Evolutionary conservation across 768 basidiomycete species (phyloP).

Genomic region (Basidioascus undulatus): DNA sequence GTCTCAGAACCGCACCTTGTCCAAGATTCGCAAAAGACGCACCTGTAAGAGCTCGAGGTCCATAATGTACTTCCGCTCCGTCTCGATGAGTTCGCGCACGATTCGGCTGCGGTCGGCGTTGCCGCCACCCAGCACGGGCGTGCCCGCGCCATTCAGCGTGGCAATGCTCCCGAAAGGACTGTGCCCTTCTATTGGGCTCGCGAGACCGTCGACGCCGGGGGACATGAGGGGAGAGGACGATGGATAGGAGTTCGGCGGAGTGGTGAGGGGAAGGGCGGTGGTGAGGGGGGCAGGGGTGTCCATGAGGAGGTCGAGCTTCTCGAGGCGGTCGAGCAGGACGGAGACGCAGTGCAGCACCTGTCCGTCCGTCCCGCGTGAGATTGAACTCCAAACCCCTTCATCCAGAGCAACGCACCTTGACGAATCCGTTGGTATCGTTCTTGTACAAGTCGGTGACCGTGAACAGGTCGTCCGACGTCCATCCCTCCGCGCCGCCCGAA

Average conservation of each 20-base stretch:
- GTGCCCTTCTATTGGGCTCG: too few species aligned
- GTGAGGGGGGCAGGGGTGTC: constrained; percentile 21
- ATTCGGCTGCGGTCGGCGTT: too few species aligned
- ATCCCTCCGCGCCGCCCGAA: constrained; percentile 38
- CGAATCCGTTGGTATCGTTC: constrained; percentile 81
- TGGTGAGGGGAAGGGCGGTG: too few species aligned
- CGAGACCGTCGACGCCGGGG: too few species aligned
- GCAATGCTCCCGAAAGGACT: too few species aligned
- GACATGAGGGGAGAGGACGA: too few species aligned
- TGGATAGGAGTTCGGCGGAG: too few species aligned
- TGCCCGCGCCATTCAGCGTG: too few species aligned
- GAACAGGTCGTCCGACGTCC: constrained; percentile 25
- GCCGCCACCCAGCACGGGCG: too few species aligned
- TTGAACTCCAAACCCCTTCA: not conserved
- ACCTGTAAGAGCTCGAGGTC: constrained; percentile 96
- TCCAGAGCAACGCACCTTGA: constrained; percentile 85
- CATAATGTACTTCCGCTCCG: constrained; percentile 91
- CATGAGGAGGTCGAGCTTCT: constrained; percentile 40
- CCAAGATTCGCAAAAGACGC: constrained; percentile 15
- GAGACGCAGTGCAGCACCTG: constrained; percentile 79
- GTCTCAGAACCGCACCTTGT: too few species aligned
- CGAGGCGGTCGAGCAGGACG: constrained; percentile 52
- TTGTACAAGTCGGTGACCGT: constrained; percentile 67
- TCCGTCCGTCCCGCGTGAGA: not conserved
- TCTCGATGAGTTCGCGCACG: constrained; percentile 74